Conservation (phyloP, 768 basidiomycete species). For the Pleurotus tuoliensis region DNA sequence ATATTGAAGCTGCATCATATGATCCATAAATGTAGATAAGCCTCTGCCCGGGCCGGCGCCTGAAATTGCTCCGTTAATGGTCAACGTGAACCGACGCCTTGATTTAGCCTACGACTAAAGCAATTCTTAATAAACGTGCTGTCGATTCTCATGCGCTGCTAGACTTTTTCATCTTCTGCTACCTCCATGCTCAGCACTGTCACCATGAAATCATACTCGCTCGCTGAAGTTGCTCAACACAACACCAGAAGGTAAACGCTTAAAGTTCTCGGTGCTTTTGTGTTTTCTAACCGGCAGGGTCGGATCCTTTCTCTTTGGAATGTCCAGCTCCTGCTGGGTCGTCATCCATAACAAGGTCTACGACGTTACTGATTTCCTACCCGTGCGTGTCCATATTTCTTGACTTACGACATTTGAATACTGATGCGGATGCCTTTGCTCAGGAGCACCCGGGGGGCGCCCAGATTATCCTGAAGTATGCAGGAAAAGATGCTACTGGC, state of each 20-base stretch:
- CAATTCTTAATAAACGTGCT: background rate
- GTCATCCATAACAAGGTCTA: conserved; percentile 79
- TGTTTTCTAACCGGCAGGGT: background rate
- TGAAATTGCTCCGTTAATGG: conserved; percentile 3
- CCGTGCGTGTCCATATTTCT: conserved; percentile 33
- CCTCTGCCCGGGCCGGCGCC: background rate
- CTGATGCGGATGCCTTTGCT: conserved; percentile 4
- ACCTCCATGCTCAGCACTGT: conserved; percentile 13
- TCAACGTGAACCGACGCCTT: conserved; percentile 3
- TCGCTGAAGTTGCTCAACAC: conserved; percentile 60
- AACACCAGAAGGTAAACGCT: conserved; percentile 43
- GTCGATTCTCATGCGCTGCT: background rate
- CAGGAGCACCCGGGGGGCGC: conserved; percentile 82
- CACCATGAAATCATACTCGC: conserved; percentile 40
- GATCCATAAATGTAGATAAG: too few species aligned
- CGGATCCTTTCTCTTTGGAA: conserved; percentile 9
- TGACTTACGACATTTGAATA: background rate
- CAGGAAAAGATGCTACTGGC: conserved; percentile 78
- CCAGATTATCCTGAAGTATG: conserved; percentile 78
- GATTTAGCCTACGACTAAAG: conserved; percentile 1
- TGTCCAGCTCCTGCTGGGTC: conserved; percentile 76
- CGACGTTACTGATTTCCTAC: conserved; percentile 78
- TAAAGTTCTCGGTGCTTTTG: conserved; percentile 2
- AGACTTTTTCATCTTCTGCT: background rate
- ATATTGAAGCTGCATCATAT: too few species aligned